Evolutionary conservation across 345 rosid species (phyloP), one percentile per base, ranked within the genome.

Genomic region (Aegle marmelos): DNA sequence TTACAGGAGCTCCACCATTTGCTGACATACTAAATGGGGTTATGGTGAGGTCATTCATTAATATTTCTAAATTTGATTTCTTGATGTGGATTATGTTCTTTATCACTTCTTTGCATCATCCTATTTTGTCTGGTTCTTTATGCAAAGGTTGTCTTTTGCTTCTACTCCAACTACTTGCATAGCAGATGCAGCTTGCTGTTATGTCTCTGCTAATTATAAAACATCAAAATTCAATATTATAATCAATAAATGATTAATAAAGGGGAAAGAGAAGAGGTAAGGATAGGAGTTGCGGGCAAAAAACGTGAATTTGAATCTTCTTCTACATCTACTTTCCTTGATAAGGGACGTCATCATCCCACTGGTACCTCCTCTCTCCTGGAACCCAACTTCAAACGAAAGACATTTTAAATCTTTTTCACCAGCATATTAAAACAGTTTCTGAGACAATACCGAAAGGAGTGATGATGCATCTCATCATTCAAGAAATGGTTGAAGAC

Each of bases 1-100:
- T 39, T 80, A 84, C 82, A 85, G 87, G 78, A 75, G 77, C 71
- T 72, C 87, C 87, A 82, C 85, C 74, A 72, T 75, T 79, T 67
- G 82, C 24, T 70, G 64, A 62, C 66, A 64, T 59, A 76, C 45
- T 73, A 83, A 76, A 59, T 74, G 78, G 82, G 79, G 80, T 69
- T 68, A 79, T 72, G 57, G 77, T 83, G 83, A 79, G 88, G 89
- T 79, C 69, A 58, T 68, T 53, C 57, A n/a, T 62, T 22, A 34
- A 56, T 57, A 25, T 62, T 54, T 70, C 60, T 73, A 22, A 58
- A 14, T 61, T 70, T 24, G 53, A 39, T 72, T 70, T 39, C 53
- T 37, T 37, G 48, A 74, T 27, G 53, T 59, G 67, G 65, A 70
- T 71, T 22, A 56, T 60, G 56, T 67, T 66, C 19, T 64, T 33